A percentile compares a stretch with the other conserved stretches of the same genome.
Evolutionary conservation across 2,329 filamentous ascomycete genomes (phyloP).

Genomic region (Colletotrichum theobromicola): DNA sequence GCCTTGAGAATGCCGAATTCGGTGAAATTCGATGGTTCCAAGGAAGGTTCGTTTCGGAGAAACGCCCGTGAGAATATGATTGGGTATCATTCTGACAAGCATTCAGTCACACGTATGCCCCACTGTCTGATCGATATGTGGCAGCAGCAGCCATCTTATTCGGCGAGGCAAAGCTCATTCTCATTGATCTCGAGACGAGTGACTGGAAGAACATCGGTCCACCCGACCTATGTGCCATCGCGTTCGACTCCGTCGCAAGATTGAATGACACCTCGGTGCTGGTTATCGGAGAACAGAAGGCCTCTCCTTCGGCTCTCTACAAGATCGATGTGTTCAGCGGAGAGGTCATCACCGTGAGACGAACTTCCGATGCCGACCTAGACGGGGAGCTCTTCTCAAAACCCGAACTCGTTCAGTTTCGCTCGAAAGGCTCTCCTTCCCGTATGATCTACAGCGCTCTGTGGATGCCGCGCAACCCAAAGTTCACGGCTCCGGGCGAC

Average conservation of each 20-base stretch:
- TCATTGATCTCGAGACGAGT: slow-evolving; percentile 40
- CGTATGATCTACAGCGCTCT: slow-evolving; percentile 50
- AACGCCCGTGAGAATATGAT: fast-evolving
- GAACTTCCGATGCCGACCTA: slow-evolving; percentile 37
- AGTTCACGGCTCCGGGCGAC: slow-evolving; percentile 40
- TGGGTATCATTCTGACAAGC: neutral
- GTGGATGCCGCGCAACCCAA: slow-evolving; percentile 53
- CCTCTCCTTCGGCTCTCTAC: slow-evolving; percentile 37
- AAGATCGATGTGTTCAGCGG: slow-evolving; percentile 30
- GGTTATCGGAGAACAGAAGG: slow-evolving; percentile 40
- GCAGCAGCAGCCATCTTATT: slow-evolving; percentile 37
- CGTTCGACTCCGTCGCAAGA: slow-evolving; percentile 36
- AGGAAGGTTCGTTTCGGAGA: slow-evolving; percentile 31
- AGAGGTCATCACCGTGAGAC: slow-evolving; percentile 32
- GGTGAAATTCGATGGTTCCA: slow-evolving; percentile 36
- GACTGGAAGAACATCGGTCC: slow-evolving; percentile 34
- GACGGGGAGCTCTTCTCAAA: slow-evolving; percentile 36
- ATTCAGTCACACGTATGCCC: slow-evolving; percentile 42
- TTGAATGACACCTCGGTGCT: slow-evolving; percentile 39
- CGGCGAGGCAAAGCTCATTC: slow-evolving; percentile 38
- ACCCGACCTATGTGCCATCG: slow-evolving; percentile 29
- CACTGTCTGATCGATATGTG: slow-evolving; percentile 38
- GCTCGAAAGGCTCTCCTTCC: slow-evolving; percentile 28
- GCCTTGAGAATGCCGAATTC: slow-evolving; percentile 46
- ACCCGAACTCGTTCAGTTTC: slow-evolving; percentile 38